Percentiles rank a stretch among this genome's conserved stretches.
Evolutionary conservation across 225 moss, liverwort and hornwort genomes (phyloP).

Genomic region (Physcomitrium patens): DNA sequence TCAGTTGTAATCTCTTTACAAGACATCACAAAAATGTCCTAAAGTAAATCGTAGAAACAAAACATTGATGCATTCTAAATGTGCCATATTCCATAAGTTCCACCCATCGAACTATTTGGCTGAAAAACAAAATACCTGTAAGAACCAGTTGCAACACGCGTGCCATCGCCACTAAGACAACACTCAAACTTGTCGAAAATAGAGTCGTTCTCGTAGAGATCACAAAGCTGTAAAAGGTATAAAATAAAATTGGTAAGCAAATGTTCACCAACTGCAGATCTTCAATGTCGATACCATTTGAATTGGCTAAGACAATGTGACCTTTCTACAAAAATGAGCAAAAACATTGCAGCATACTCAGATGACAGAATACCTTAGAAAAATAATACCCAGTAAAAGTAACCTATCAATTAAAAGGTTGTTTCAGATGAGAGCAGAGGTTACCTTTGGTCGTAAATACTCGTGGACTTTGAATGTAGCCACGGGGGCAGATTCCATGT

Average conservation of each 20-base stretch:
- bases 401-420: background rate
- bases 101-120: background rate
- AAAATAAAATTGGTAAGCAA: constrained; percentile 9
- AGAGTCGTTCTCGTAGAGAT: constrained; percentile 98
- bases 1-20: constrained; percentile 1
- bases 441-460: constrained; percentile 95
- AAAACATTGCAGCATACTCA: background rate
- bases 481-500: constrained; percentile 99
- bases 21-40: constrained; percentile 8
- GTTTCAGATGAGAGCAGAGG: background rate
- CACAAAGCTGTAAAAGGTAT: constrained; percentile 75
- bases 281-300: background rate
- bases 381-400: background rate
- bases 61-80: background rate
- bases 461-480: constrained; percentile 94
- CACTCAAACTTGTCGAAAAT: constrained; percentile 99
- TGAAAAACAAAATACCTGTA: constrained; percentile 67
- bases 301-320: background rate
- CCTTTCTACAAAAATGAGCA: background rate
- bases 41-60: background rate
- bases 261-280: background rate
- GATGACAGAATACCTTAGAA: background rate
- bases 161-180: constrained; percentile 97
- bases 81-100: background rate
- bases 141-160: constrained; percentile 97